Evolutionary conservation across 2,329 filamentous ascomycete species (phyloP), one percentile per base, ranked within the genome.

Genomic region (Cladosporium sp.): DNA sequence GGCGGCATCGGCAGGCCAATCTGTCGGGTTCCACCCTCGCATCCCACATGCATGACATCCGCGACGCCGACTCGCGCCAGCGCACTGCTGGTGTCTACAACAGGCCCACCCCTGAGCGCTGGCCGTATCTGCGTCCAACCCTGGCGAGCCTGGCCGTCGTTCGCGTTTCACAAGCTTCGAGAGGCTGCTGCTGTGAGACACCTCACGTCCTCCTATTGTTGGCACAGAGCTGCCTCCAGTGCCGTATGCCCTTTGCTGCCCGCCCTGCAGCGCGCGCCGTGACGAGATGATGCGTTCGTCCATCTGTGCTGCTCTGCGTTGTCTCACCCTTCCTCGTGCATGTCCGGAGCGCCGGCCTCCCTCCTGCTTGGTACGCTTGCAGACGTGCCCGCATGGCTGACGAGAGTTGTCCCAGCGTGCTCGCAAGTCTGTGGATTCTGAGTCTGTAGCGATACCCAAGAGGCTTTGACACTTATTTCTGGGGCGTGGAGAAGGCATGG

Each of bases 401-500:
- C 54, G 54, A 49, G 28, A 56, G 54, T 38, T 15, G 42, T 28
- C 43, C 42, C 28, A 43, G 54, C 54, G 54, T 56, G 54, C 25
- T 56, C 19, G 54, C 54, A 14, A 56, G 15, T 25, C 42, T 38
- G 54, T 56, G 42, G 42, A 38, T 56, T 56, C 28, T 39, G 17
- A 56, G 28, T 49, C 54, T 56, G 54, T 56, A 56, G 34, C 38
- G 42, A 56, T 56, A 56, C 54, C 54, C 54, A 56, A 56, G 42
- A 56, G 54, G 54, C 52, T 55, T 55, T 55, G 43, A 54, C 51
- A 39, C 28, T 42, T 37, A 36, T 55, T 47, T 17, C 40, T 34
- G 52, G 52, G 52, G 52, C 52, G 52, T 28, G 54, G 54, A 56
- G 54, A 56, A 37, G 54, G 54, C 54, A 69, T 67, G 66, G 67